A percentile compares a stretch with the other conserved stretches of the same genome.
Conservation (phyloP, 1,284 basidiomycete species). For the Tremellales sp. region DNA sequence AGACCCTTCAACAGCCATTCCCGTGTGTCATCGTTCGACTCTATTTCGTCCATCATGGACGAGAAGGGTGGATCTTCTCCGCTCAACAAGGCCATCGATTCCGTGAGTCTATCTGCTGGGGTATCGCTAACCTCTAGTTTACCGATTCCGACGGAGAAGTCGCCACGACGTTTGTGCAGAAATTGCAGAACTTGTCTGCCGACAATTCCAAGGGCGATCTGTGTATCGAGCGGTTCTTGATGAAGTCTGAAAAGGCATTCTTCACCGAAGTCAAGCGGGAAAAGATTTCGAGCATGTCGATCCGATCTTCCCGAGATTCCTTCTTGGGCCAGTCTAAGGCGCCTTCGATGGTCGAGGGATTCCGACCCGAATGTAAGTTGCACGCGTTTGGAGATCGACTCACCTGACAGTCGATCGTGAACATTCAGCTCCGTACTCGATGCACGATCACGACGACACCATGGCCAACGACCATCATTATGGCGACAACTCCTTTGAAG, state of each 20-base stretch:
- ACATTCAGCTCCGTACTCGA: slow-evolving; percentile 54
- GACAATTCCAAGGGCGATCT: slow-evolving; percentile 86
- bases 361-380: slow-evolving; percentile 67
- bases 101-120: slow-evolving; percentile 53
- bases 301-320: slow-evolving; percentile 70
- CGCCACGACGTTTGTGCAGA: slow-evolving; percentile 79
- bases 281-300: slow-evolving; percentile 56
- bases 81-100: slow-evolving; percentile 84
- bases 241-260: slow-evolving; percentile 87
- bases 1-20: slow-evolving; percentile 77
- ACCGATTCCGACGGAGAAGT: slow-evolving; percentile 89
- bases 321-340: slow-evolving; percentile 41
- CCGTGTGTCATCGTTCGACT: slow-evolving; percentile 74
- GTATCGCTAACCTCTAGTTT: slow-evolving; percentile 55
- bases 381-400: slow-evolving; percentile 1
- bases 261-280: slow-evolving; percentile 84
- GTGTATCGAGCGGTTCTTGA: slow-evolving; percentile 83
- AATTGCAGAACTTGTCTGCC: slow-evolving; percentile 68
- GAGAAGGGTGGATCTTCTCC: slow-evolving; percentile 77
- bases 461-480: slow-evolving; percentile 44
- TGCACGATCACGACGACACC: slow-evolving; percentile 39
- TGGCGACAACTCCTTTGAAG: slow-evolving; percentile 57
- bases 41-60: slow-evolving; percentile 80
- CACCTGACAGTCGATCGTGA: slow-evolving; percentile 19
- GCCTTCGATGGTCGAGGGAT: slow-evolving; percentile 63